phyloP scores from a whole-genome alignment of 2,329 filamentous ascomycete species.

The Claviceps pusilla region DNA sequence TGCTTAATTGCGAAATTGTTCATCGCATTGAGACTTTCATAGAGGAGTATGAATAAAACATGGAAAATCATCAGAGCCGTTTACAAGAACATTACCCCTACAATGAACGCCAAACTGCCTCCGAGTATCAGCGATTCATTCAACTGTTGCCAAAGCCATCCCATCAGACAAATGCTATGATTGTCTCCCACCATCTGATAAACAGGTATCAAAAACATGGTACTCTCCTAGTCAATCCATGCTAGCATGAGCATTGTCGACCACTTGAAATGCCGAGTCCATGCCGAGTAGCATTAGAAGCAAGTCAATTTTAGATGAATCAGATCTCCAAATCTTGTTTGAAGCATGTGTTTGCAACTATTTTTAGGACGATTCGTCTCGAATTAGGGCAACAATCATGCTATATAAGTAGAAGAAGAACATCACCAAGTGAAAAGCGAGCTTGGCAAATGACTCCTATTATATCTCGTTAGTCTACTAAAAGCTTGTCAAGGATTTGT shows the following conservation, averaged over 20 bases:
- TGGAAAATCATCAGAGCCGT: neutral
- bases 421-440: conserved; percentile 97
- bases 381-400: conserved; percentile 95
- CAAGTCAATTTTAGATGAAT: neutral
- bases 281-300: neutral
- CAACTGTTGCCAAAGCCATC: conserved; percentile 15
- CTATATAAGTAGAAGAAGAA: conserved; percentile 99
- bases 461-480: conserved; percentile 10
- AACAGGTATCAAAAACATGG: conserved; percentile 5
- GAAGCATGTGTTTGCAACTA: neutral
- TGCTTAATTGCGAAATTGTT: neutral
- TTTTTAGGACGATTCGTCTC: conserved; percentile 72
- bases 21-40: neutral
- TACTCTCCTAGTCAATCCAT: neutral
- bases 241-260: neutral
- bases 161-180: conserved; percentile 13
- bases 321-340: neutral
- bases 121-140: conserved; percentile 16
- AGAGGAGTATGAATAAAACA: neutral
- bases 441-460: conserved; percentile 97
- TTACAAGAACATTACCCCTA: neutral
- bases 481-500: neutral
- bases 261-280: neutral
- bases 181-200: conserved; percentile 14
- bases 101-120: conserved; percentile 14